phyloP scores from a whole-genome alignment of 2,329 filamentous ascomycete genomes.

The Podosphaera leucotricha region DNA sequence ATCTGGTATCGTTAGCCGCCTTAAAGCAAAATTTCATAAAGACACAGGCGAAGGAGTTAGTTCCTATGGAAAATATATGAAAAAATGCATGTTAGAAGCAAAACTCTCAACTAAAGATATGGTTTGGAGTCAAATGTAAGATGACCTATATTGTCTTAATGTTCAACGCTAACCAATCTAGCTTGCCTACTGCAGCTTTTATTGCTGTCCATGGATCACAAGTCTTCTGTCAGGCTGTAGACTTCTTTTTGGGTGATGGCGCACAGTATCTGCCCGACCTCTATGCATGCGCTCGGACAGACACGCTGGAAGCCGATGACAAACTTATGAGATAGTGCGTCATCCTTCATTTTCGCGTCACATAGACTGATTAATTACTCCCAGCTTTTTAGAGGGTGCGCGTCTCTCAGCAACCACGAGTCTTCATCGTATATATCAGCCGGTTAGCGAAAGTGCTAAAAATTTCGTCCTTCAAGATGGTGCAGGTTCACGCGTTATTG shows the following conservation, averaged over 20 bases:
- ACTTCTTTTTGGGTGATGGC: conserved; percentile 44
- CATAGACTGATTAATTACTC: conserved; percentile 2
- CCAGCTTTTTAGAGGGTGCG: conserved; percentile 42
- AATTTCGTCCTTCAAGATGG: conserved; percentile 27
- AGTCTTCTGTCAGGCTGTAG: conserved; percentile 47
- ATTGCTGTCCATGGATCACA: conserved; percentile 50
- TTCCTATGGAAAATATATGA: conserved; percentile 39
- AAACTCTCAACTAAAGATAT: conserved; percentile 41
- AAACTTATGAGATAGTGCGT: conserved; percentile 33
- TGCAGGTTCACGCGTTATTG: conserved; percentile 21
- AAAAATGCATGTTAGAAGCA: conserved; percentile 38
- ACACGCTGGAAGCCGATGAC: conserved; percentile 33
- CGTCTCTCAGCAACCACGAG: conserved; percentile 40
- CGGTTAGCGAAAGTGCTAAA: conserved; percentile 18
- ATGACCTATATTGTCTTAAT: background rate
- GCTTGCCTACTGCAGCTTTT: conserved; percentile 33
- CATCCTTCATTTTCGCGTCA: background rate
- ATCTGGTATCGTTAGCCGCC: conserved; percentile 29
- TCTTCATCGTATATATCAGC: conserved; percentile 24
- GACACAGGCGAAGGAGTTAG: conserved; percentile 32
- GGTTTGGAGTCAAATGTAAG: conserved; percentile 19
- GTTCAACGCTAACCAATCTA: conserved; percentile 2
- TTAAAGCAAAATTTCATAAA: conserved; percentile 22
- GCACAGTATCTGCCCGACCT: conserved; percentile 33
- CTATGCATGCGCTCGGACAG: conserved; percentile 30